Evolutionary conservation across 2,329 filamentous ascomycete species (phyloP).

Genomic region (Fusarium succisae): DNA sequence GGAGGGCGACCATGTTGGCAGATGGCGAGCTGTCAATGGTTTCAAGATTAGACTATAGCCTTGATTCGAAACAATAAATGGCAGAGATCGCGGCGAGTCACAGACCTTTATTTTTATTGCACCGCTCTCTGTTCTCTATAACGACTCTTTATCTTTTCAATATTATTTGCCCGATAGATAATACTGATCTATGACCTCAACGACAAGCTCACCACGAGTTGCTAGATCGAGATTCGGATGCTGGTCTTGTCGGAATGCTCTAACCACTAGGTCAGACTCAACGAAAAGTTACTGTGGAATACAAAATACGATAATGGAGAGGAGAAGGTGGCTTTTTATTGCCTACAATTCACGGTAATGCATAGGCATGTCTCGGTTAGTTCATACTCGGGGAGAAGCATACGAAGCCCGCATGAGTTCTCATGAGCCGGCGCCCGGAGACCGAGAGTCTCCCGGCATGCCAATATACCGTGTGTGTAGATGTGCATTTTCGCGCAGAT

Average conservation of each 20-base stretch:
- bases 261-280: accelerated
- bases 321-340: not conserved
- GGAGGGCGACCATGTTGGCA: not conserved
- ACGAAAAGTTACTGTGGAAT: too few species aligned
- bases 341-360: not conserved
- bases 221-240: not conserved
- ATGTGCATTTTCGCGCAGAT: not conserved
- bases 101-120: not conserved
- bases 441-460: not conserved
- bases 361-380: not conserved
- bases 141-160: not conserved
- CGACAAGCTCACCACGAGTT: accelerated
- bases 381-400: not conserved
- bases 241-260: not conserved
- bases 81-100: not conserved
- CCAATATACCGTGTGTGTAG: not conserved
- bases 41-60: too few species aligned
- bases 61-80: not conserved
- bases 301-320: not conserved
- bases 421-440: not conserved
- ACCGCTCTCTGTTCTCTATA: not conserved
- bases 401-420: too few species aligned
- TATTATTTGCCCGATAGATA: accelerated
- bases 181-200: too few species aligned
- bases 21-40: too few species aligned